Conservation (phyloP, 1,284 basidiomycete species). For the Golubevia sp. region DNA sequence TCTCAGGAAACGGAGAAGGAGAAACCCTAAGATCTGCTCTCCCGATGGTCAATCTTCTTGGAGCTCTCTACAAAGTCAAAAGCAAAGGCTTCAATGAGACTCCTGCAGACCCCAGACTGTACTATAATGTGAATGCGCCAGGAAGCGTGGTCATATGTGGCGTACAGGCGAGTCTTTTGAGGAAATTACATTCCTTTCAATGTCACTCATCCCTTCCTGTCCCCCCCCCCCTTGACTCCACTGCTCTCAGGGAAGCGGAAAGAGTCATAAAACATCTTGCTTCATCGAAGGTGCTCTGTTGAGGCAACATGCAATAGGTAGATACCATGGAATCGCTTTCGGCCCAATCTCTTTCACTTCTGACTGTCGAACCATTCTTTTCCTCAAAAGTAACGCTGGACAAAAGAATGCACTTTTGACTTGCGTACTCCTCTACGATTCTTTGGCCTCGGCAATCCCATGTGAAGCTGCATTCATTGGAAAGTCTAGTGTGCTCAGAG, state of each 20-base stretch:
- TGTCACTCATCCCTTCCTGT: too few relatives aligned
- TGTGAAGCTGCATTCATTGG: slow-evolving; percentile 12
- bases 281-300: not conserved
- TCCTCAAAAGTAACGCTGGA: too few relatives aligned
- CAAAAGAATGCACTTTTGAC: not conserved
- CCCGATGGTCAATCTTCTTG: too few relatives aligned
- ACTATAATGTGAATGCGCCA: slow-evolving; percentile 9
- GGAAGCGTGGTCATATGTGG: slow-evolving; percentile 11
- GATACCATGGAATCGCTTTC: too few relatives aligned
- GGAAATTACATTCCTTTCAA: not conserved
- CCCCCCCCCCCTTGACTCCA: too few relatives aligned
- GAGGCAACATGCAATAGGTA: too few relatives aligned
- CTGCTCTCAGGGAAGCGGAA: slow-evolving; percentile 3
- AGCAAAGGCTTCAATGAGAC: not conserved
- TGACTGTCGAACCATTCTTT: too few relatives aligned
- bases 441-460: slow-evolving; percentile 1
- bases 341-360: too few relatives aligned
- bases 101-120: slow-evolving; percentile 4
- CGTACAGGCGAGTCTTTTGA: not conserved
- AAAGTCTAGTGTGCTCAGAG: not conserved
- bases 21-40: too few relatives aligned
- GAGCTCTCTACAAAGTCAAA: too few relatives aligned
- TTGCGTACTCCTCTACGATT: slow-evolving; percentile 10
- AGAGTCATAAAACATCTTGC: slow-evolving; percentile 8
- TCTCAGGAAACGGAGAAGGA: too few relatives aligned